Conservation (phyloP, 768 basidiomycete species). For the Psilocybe subaeruginosa region DNA sequence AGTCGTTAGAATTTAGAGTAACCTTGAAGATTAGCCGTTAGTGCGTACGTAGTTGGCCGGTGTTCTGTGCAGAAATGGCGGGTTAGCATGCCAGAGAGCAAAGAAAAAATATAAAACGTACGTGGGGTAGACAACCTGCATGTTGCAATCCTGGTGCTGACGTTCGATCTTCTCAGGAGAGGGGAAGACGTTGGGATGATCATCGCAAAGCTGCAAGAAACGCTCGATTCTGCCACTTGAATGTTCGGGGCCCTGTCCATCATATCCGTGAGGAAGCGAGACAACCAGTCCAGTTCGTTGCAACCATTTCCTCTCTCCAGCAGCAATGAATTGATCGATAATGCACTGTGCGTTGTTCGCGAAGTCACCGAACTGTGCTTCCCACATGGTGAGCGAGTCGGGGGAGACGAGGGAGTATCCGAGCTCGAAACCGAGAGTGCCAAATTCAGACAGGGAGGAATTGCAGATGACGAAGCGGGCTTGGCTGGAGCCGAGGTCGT, state of each 20-base stretch:
- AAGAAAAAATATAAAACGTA: constrained; percentile 40
- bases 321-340: constrained; percentile 98
- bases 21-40: neutral
- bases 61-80: constrained; percentile 51
- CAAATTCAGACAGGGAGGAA: constrained; percentile 95
- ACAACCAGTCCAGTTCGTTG: constrained; percentile 92
- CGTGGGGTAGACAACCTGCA: constrained; percentile 99
- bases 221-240: constrained; percentile 94
- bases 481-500: constrained; percentile 85
- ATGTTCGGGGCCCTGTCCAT: constrained; percentile 98
- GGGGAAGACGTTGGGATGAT: constrained; percentile 92
- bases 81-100: constrained; percentile 13
- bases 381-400: constrained; percentile 92
- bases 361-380: constrained; percentile 98
- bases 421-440: constrained; percentile 94
- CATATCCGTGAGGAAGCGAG: constrained; percentile 92
- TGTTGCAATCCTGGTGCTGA: constrained; percentile 98
- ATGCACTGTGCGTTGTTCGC: constrained; percentile 97
- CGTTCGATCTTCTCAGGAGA: constrained; percentile 87
- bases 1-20: neutral
- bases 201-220: constrained; percentile 97
- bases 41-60: constrained; percentile 87
- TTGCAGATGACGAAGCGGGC: constrained; percentile 96
- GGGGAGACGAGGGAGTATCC: constrained; percentile 99
- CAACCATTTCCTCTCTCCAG: constrained; percentile 97